Conservation (phyloP, 441 rosid genomes). For the Erodium chrysanthum region DNA sequence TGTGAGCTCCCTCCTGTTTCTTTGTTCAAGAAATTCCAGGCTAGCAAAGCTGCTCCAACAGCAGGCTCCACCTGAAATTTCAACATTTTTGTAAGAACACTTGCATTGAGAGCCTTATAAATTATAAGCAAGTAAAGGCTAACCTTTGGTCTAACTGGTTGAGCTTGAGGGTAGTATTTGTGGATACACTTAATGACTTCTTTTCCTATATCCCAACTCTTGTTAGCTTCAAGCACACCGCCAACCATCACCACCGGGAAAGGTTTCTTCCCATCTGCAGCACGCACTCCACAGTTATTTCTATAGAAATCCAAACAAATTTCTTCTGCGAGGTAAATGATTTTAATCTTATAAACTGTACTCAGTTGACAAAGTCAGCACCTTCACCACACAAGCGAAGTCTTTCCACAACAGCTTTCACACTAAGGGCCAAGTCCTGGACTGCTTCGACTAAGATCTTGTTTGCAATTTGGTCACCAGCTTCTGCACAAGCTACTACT, state of each 20-base stretch:
- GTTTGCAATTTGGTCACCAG: constrained; percentile 56
- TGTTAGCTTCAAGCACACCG: constrained; percentile 27
- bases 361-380: constrained; percentile 16
- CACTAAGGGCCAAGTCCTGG: constrained; percentile 59
- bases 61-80: constrained; percentile 26
- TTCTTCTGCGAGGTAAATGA: neutral
- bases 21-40: constrained; percentile 18
- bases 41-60: constrained; percentile 25
- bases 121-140: neutral
- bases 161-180: constrained; percentile 22
- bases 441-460: constrained; percentile 47
- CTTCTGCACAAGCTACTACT: constrained; percentile 64
- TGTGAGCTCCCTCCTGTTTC: constrained; percentile 11
- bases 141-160: constrained; percentile 27
- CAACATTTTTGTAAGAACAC: neutral
- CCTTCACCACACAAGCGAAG: constrained; percentile 58
- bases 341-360: neutral
- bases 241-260: constrained; percentile 27
- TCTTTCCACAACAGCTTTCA: constrained; percentile 62
- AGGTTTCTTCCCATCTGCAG: constrained; percentile 22
- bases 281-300: neutral
- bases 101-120: neutral
- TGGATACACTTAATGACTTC: constrained; percentile 23
- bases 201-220: constrained; percentile 25
- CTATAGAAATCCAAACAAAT: neutral